phyloP scores from a whole-genome alignment of 176 grass and related monocot genomes.

The Tuctoria greenei region DNA sequence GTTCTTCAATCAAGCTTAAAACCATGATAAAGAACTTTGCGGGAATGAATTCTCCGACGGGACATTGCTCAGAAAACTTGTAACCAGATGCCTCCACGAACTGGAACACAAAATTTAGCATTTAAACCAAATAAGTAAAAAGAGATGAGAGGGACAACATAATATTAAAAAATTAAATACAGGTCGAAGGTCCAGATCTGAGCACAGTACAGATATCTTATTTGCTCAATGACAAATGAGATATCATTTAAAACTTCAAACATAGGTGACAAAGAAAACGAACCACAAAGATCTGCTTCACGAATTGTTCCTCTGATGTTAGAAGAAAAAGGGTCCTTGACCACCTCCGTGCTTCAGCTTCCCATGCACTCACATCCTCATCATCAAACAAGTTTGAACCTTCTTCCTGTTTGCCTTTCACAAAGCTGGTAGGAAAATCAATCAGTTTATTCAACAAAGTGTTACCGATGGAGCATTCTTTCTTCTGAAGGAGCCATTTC shows the following conservation, averaged over 20 bases:
- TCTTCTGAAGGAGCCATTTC: slow-evolving; percentile 62
- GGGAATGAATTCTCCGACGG: slow-evolving; percentile 40
- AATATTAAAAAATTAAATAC: not conserved
- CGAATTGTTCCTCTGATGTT: slow-evolving; percentile 58
- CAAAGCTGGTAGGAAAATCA: slow-evolving; percentile 67
- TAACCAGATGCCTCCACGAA: slow-evolving; percentile 52
- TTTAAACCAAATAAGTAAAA: slow-evolving; percentile 27
- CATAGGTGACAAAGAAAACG: slow-evolving; percentile 42
- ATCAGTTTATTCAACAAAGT: slow-evolving; percentile 67
- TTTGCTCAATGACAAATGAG: slow-evolving; percentile 13
- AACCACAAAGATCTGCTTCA: slow-evolving; percentile 64
- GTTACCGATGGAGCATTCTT: slow-evolving; percentile 43
- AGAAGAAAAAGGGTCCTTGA: slow-evolving; percentile 78
- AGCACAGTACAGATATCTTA: slow-evolving; percentile 11
- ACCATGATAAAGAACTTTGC: slow-evolving; percentile 78
- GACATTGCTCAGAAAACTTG: slow-evolving; percentile 54
- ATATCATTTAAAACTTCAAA: slow-evolving; percentile 27
- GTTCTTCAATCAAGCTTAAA: slow-evolving; percentile 77
- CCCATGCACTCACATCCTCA: slow-evolving; percentile 82
- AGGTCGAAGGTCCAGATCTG: not conserved
- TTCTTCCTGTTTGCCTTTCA: slow-evolving; percentile 46
- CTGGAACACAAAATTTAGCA: slow-evolving; percentile 42
- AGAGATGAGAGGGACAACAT: not conserved
- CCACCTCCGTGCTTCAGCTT: slow-evolving; percentile 86
- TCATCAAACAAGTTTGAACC: slow-evolving; percentile 71